Percentiles rank a stretch among this genome's conserved stretches.
Conservation (phyloP, 805 yeast genomes). For the Metahyphopichia silvanorum region DNA sequence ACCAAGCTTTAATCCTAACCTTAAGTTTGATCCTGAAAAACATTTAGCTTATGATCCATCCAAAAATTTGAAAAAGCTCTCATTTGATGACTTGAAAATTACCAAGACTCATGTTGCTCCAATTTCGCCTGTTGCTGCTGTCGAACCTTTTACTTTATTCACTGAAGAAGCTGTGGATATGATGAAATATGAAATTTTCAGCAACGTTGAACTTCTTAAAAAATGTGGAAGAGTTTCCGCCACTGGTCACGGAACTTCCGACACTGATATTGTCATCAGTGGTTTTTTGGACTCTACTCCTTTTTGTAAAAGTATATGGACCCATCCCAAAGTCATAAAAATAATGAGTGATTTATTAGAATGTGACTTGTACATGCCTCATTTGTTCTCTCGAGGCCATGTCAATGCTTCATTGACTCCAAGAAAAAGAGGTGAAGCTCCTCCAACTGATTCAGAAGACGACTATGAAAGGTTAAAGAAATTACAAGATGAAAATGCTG, state of each 20-base stretch:
- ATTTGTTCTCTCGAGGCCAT: conserved; percentile 24
- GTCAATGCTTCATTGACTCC: conserved; percentile 20
- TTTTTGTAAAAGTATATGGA: conserved; percentile 25
- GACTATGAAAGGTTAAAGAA: not conserved
- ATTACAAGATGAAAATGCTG: not conserved
- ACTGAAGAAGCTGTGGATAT: conserved; percentile 26
- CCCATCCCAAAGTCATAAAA: conserved; percentile 23
- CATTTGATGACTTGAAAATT: conserved; percentile 33
- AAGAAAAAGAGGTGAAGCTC: conserved; percentile 6
- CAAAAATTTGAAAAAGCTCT: conserved; percentile 27
- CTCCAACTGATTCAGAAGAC: not conserved
- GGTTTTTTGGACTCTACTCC: conserved; percentile 21
- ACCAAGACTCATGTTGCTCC: conserved; percentile 32
- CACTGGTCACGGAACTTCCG: conserved; percentile 19
- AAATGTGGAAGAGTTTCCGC: conserved; percentile 24
- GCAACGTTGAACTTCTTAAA: conserved; percentile 12
- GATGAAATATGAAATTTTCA: conserved; percentile 26
- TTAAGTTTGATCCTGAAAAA: conserved; percentile 32
- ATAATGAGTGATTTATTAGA: conserved; percentile 23
- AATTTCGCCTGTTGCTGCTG: conserved; percentile 29
- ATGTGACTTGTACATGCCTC: conserved; percentile 16
- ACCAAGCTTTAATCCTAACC: not conserved
- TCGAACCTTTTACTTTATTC: conserved; percentile 27
- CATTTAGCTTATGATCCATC: conserved; percentile 24
- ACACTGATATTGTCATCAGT: conserved; percentile 24